Base-by-base conservation (phyloP, 2,329 filamentous ascomycete genomes). In the Aspergillus ochraceus region DNA sequence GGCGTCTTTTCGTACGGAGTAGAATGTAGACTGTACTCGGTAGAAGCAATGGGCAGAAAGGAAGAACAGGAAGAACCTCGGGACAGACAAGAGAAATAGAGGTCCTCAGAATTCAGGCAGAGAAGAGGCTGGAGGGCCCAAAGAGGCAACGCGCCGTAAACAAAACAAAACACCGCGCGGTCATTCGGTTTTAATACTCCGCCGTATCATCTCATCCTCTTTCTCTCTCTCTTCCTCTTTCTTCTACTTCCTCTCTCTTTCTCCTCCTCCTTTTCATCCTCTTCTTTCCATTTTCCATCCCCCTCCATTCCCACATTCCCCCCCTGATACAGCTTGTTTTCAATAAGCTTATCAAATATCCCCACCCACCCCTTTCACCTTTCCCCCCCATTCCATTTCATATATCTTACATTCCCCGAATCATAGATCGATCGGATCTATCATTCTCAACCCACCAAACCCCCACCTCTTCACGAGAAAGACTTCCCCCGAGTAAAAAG, bases 401-500 rank as follows among this genome's bases (percentile, higher is more conserved):
- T 56, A 60, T 59, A 57, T 56, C 64, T 61, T 57, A 55, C 64
- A 64, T 67, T 67, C 61, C 51, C 61, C 65, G 58, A 49, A 59
- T 64, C 64, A 64, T 65, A 65, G 60, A 62, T 70, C 55, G 55
- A 57, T 60, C 61, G 55, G 64, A 66, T 67, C 65, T 59, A 67
- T 68, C 66, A 62, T 57, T 62, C 60, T 54, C 47, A 46, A 50
- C 52, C 50, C 55, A 50, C 52, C 62, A 56, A 53, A 54, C 54
- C 36, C 36, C 54, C 55, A 66, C 62, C 63, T 62, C 62, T 54
- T 60, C 52, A 57, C 71, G 70, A 74, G 70, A 76, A 75, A 77
- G 72, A 75, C 73, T 69, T 73, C 70, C 64, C 65, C 68, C 66
- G 62, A 60, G 57, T 67, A 62, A 70, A 66, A 68, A 77, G 77